These are phyloP conservation scores for Aspergillus heteromorphus DNA, from an alignment of 495 filamentous ascomycete species.

Conservation along the genomic window DNA sequence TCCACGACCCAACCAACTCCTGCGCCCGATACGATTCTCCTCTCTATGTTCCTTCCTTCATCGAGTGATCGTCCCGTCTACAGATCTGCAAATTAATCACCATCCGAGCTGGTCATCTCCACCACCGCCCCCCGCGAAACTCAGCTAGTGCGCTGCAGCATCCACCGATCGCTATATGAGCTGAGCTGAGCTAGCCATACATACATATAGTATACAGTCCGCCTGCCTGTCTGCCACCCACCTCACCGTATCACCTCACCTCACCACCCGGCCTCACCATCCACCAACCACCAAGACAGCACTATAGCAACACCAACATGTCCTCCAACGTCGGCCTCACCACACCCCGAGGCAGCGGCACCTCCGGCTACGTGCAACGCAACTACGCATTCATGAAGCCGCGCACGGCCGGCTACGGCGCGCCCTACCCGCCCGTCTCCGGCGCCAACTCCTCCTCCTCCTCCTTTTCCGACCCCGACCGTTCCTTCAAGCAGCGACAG, in stretches of 20 bases:
- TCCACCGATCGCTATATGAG: too few relatives aligned
- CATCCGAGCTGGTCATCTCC: too few relatives aligned
- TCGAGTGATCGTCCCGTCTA: too few relatives aligned
- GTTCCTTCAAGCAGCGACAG: slow-evolving; percentile 73
- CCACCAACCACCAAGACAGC: neutral
- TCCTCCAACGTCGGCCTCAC: slow-evolving; percentile 96
- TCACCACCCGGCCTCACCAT: neutral
- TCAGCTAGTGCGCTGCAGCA: too few relatives aligned
- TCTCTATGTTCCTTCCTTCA: too few relatives aligned
- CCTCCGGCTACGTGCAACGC: slow-evolving; percentile 94
- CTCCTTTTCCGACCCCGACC: slow-evolving; percentile 22
- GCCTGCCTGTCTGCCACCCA: too few relatives aligned
- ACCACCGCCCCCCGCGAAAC: too few relatives aligned
- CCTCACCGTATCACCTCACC: neutral
- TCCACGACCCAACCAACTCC: neutral
- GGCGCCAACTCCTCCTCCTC: slow-evolving; percentile 28
- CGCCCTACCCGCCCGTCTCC: slow-evolving; percentile 48
- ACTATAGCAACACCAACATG: slow-evolving; percentile 54
- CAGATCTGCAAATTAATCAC: too few relatives aligned
- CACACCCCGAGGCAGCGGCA: slow-evolving; percentile 91
- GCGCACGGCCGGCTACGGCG: slow-evolving; percentile 51
- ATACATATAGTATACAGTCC: too few relatives aligned
- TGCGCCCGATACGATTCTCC: too few relatives aligned
- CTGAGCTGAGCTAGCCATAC: too few relatives aligned
- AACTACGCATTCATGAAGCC: slow-evolving; percentile 84